Percentiles rank a stretch among this genome's conserved stretches.
Evolutionary conservation across 208 protist genomes (phyloP).

Genomic region (Leishmania turanica): DNA sequence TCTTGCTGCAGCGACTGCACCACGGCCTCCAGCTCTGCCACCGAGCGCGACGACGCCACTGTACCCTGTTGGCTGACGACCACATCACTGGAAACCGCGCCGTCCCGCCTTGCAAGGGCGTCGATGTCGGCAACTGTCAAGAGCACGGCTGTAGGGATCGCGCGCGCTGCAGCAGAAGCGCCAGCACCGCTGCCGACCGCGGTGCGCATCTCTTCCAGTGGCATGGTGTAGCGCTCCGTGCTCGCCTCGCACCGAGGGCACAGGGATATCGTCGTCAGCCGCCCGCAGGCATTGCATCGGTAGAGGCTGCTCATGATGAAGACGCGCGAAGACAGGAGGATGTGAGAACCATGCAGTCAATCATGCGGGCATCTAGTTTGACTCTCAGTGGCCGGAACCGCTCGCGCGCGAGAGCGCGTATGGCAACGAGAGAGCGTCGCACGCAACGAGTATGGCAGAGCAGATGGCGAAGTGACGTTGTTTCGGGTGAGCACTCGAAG

Average conservation of each 20-base stretch:
- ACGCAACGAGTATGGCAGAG: not conserved
- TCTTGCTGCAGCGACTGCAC: constrained; percentile 16
- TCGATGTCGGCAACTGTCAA: constrained; percentile 14
- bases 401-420: not conserved
- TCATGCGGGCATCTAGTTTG: not conserved
- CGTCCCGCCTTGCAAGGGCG: not conserved
- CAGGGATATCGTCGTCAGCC: constrained; percentile 42
- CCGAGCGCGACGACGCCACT: not conserved
- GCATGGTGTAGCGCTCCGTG: constrained; percentile 19
- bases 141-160: not conserved
- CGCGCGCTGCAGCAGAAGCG: not conserved
- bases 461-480: not conserved
- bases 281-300: constrained; percentile 31
- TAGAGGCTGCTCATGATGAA: constrained; percentile 25
- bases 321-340: not conserved
- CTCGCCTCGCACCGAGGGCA: constrained; percentile 45
- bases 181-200: not conserved
- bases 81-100: not conserved
- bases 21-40: not conserved
- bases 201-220: not conserved
- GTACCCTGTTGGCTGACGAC: no score
- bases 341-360: no score
- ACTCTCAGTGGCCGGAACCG: no score
- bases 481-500: not conserved
- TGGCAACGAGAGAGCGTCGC: not conserved